Conservation (phyloP, 331 rosid species). For the Erythrophleum ivorense region DNA sequence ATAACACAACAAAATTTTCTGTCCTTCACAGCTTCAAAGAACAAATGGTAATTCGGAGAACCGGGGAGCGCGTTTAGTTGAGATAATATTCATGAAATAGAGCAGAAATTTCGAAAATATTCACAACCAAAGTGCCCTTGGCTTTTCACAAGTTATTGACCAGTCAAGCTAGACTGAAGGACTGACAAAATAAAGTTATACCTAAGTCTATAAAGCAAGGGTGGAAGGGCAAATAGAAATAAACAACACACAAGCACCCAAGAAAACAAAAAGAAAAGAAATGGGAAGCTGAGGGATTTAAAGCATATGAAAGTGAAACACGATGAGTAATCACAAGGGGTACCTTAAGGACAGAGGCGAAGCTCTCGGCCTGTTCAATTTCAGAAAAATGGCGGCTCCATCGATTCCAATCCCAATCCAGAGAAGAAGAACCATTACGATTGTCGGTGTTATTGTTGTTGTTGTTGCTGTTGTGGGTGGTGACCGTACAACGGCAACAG, state of each 20-base stretch:
- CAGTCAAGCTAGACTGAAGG: not conserved
- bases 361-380: slow-evolving; percentile 93
- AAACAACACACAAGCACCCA: not conserved
- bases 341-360: slow-evolving; percentile 91
- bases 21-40: not conserved
- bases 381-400: slow-evolving; percentile 96
- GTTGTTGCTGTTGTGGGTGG: slow-evolving; percentile 24
- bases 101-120: not conserved
- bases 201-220: not conserved
- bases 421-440: slow-evolving; percentile 43
- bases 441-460: slow-evolving; percentile 22
- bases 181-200: not conserved
- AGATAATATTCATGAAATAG: not conserved
- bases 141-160: not conserved
- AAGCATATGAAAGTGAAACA: not conserved
- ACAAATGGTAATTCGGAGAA: not conserved
- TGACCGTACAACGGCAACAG: slow-evolving; percentile 59
- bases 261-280: not conserved
- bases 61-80: not conserved
- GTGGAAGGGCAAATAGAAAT: not conserved
- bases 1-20: not conserved
- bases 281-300: not conserved
- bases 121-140: not conserved
- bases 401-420: slow-evolving; percentile 92
- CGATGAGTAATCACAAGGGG: not conserved